Evolutionary conservation across 352 stramenopile species (phyloP).

Genomic region (Pythium utonaiense): DNA sequence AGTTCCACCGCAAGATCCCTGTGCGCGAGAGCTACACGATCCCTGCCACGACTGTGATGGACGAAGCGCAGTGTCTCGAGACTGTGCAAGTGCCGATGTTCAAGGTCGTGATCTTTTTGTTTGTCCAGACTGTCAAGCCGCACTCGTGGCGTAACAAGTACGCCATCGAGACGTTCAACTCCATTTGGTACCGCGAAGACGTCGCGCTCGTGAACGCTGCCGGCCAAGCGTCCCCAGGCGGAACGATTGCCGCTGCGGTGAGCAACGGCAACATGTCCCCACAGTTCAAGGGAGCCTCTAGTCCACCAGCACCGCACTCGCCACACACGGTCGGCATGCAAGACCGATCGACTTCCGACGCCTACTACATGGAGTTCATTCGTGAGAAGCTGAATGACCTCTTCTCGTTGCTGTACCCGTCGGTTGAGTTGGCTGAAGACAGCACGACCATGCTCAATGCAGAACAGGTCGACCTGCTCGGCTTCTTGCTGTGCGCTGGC

Average conservation of each 20-base stretch:
- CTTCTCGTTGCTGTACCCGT: slow-evolving; percentile 66
- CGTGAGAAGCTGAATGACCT: slow-evolving; percentile 76
- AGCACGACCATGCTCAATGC: slow-evolving; percentile 49
- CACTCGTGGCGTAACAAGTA: slow-evolving; percentile 74
- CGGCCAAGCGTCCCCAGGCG: neutral
- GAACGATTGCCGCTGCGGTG: neutral
- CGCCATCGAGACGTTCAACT: slow-evolving; percentile 73
- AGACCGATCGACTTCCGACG: slow-evolving; percentile 71
- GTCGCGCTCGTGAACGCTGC: slow-evolving; percentile 35
- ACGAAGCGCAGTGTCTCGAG: slow-evolving; percentile 52
- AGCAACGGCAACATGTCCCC: slow-evolving; percentile 40
- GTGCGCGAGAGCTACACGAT: slow-evolving; percentile 32
- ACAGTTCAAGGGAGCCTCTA: slow-evolving; percentile 47
- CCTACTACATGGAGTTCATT: slow-evolving; percentile 79
- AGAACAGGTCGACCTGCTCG: slow-evolving; percentile 68
- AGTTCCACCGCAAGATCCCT: slow-evolving; percentile 69
- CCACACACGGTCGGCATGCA: slow-evolving; percentile 77
- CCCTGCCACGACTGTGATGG: slow-evolving; percentile 25
- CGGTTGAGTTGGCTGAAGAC: slow-evolving; percentile 44
- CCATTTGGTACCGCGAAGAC: slow-evolving; percentile 76
- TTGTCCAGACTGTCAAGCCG: slow-evolving; percentile 76
- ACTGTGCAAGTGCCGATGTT: slow-evolving; percentile 59
- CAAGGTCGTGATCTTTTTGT: slow-evolving; percentile 77
- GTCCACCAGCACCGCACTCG: slow-evolving; percentile 58
- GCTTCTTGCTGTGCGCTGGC: slow-evolving; percentile 67